phyloP scores from a whole-genome alignment of 306 rosid species.

The Cicer chorassanicum region DNA sequence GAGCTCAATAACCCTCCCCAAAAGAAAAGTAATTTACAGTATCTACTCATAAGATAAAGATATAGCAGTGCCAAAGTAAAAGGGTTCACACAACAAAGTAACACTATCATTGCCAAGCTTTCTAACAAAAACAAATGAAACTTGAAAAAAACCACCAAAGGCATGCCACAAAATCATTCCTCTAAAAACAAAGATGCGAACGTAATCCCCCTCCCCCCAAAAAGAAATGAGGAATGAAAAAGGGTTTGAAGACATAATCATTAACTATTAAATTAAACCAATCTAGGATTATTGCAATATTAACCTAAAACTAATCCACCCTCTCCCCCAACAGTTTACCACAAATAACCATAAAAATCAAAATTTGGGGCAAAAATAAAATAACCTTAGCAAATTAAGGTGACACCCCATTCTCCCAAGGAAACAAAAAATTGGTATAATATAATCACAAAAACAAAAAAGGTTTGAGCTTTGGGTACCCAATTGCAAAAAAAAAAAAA shows the following conservation, averaged over 20 bases:
- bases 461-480: slow-evolving; percentile 34
- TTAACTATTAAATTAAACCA: slow-evolving; percentile 12
- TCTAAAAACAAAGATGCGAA: slow-evolving; percentile 3
- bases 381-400: background rate
- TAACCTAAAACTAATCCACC: slow-evolving; percentile 15
- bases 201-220: background rate
- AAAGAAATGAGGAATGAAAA: background rate
- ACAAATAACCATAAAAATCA: slow-evolving; percentile 7
- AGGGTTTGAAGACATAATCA: slow-evolving; percentile 2
- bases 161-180: slow-evolving; percentile 2
- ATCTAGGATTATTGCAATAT: slow-evolving; percentile 17
- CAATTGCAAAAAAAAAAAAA: slow-evolving; percentile 1
- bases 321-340: slow-evolving; percentile 15
- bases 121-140: slow-evolving; percentile 27
- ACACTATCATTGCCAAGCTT: slow-evolving; percentile 28
- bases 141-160: slow-evolving; percentile 3
- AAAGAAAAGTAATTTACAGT: slow-evolving; percentile 14
- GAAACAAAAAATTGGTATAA: slow-evolving; percentile 1
- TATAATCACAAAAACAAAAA: slow-evolving; percentile 6
- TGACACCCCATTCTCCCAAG: slow-evolving; percentile 29
- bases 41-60: slow-evolving; percentile 2
- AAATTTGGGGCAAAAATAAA: background rate
- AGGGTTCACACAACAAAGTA: slow-evolving; percentile 15
- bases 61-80: slow-evolving; percentile 1
- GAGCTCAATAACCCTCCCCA: slow-evolving; percentile 15